Base-by-base conservation (phyloP, 2,329 filamentous ascomycete genomes). In the Aureobasidium lini region DNA sequence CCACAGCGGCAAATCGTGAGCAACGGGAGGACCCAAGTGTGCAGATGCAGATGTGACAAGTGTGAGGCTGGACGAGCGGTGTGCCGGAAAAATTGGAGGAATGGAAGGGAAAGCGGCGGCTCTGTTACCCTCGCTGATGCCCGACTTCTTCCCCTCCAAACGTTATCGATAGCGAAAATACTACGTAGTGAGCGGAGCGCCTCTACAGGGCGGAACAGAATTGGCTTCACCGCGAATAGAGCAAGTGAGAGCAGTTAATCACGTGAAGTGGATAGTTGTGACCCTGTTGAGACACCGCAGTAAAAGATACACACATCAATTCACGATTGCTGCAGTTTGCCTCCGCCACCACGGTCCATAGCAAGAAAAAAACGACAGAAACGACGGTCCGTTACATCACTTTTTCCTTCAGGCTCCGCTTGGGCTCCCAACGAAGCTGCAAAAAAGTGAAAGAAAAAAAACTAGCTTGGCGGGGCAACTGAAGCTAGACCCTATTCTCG, bases 381-480 rank as follows among this genome's bases (percentile, higher is more conserved):
- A 31, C 23, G 29, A 4, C 36, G 43, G 23, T 39, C 42, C 42
- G 54, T 57, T 57, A 57, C 54, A 57, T 57, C 54, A 57, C 36
- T 54, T 53, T 54, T 43, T 43, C 15, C 29, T n/a, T 4, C 48
- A 36, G 42, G 11, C 31, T 46, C 52, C 40, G 52, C 52, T 46
- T 56, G 16, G 52, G 42, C 39, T 46, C 52, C 52, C 52, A 56
- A 56, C 52, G 49, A 52, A 54, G 50, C 50, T 10, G 52, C 40
- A 57, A 57, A 47, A 47, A 47, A 57, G 54, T 57, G 54, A 44
- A 29, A 47, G 39, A 48, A 48, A 57, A 48, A 57, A 57, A 39
- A 37, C 43, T 40, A 48, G 34, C 54, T 57, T 57, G 54, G 54
- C 54, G 54, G 54, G 54, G 54, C 54, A 57, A 46, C 40, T 18